Evolutionary conservation across 177 flowering plant species (phyloP).

Genomic region (Vitis hybrid): DNA sequence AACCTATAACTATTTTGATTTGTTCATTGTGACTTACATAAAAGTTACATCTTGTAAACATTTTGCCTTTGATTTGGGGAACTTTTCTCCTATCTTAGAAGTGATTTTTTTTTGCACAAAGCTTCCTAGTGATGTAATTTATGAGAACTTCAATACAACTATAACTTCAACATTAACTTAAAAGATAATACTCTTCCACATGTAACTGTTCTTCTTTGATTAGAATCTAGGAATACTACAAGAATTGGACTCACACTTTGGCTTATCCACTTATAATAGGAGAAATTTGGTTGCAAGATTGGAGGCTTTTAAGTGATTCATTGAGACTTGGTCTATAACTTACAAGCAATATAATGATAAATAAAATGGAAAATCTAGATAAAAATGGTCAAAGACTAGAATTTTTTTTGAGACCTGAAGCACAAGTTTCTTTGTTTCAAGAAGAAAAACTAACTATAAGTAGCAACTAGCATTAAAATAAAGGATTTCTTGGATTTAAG

Average conservation of each 20-base stretch:
- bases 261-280: conserved; percentile 2
- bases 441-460: conserved; percentile 31
- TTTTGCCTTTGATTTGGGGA: too few relatives aligned
- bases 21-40: too few relatives aligned
- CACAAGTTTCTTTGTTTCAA: conserved; percentile 34
- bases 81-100: too few relatives aligned
- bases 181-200: not conserved
- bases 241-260: not conserved
- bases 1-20: too few relatives aligned
- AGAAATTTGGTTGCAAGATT: not conserved
- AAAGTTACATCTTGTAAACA: too few relatives aligned
- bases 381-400: conserved; percentile 4
- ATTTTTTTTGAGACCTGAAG: conserved; percentile 22
- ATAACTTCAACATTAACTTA: too few relatives aligned
- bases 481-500: not conserved
- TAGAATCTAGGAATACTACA: not conserved
- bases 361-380: not conserved
- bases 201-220: not conserved
- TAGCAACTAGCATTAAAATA: not conserved
- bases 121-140: too few relatives aligned
- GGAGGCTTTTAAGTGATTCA: conserved; percentile 4
- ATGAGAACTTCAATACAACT: too few relatives aligned
- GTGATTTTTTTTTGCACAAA: too few relatives aligned
- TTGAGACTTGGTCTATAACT: not conserved
- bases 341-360: not conserved